Conservation (phyloP, 192 early-diverging fungal genomes). For the Linnemannia schmuckeri region DNA sequence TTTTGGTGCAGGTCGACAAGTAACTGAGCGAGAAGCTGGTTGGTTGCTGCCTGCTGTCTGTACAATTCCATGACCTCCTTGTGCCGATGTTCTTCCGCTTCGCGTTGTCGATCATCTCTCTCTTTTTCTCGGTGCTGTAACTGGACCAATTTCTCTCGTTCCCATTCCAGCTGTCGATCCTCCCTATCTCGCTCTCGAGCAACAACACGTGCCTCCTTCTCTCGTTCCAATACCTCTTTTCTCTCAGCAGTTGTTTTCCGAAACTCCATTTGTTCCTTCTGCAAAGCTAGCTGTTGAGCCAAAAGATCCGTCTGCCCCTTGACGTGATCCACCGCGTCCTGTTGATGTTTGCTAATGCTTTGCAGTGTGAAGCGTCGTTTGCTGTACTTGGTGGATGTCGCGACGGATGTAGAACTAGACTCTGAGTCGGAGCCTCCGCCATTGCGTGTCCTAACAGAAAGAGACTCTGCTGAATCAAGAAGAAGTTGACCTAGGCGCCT, state of each 20-base stretch:
- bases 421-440: too few species aligned
- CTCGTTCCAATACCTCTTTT: neutral
- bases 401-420: neutral
- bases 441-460: too few species aligned
- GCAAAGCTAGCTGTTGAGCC: neutral
- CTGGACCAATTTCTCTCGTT: neutral
- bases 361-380: neutral
- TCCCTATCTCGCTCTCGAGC: neutral
- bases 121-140: neutral
- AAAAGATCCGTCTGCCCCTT: too few species aligned
- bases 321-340: too few species aligned
- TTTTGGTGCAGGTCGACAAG: too few species aligned
- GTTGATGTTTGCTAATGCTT: neutral
- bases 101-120: neutral
- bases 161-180: neutral
- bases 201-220: neutral
- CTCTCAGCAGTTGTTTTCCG: neutral
- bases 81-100: slow-evolving; percentile 2
- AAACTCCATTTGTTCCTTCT: neutral
- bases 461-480: too few species aligned
- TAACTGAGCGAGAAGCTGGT: too few species aligned
- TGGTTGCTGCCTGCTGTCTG: too few species aligned
- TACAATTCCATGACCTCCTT: too few species aligned
- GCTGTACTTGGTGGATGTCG: neutral
- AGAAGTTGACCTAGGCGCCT: too few species aligned